Evolutionary conservation across 805 yeast species (phyloP), one percentile per base, ranked within the genome.

Genomic region (Kuraishia cidri): DNA sequence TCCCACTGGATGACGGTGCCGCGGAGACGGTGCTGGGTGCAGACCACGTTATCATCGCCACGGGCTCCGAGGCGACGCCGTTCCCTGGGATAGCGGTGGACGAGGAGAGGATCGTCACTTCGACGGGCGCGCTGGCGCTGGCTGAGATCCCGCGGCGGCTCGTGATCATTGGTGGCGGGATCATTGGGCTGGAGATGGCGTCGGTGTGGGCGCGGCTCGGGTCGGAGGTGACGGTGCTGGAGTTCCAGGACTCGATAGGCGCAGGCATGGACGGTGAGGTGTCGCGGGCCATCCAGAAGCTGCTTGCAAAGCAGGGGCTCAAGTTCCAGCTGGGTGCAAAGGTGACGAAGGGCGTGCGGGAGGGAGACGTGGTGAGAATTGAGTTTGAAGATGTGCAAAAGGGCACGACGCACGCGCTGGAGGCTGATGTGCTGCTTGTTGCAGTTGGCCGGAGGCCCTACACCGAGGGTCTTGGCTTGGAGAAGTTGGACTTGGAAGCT

Each of bases 391-490:
- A 83, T 54, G 86, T 75, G 51, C 90, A 92, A 70, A 64, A 75
- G 37, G 95, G 95, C 51, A 75, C 80, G 65, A 72, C 75, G 47
- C 86, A 79, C 60, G 57, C 72, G 20, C 47, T 92, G 34, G 94
- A 87, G 44, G 82, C 97, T 37, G 98, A 92, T 56, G 94, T 88
- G 26, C 70, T 92, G 52, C 72, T 92, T 48, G 98, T 92, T 39
- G 97, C 98, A 39, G 87, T 92, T 49, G 99, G 99, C 57, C 88
- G 99, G 74, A 85, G 97, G 67, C 98, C 99, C 46, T 88, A 78
- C 75, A 76, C 94, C 41, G 74, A 75, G 54, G 96, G 95, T 37
- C 72, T 92, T 45, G 79, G 83, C 58, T 81, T 88, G 41, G 98
- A 92, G 64, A 72, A 73, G 41, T 64, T 88, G 40, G 97, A 95